Evolutionary conservation across 2,329 filamentous ascomycete genomes (phyloP), one percentile per base, ranked within the genome.

Genomic region (Scopulariopsis brevicaulis): DNA sequence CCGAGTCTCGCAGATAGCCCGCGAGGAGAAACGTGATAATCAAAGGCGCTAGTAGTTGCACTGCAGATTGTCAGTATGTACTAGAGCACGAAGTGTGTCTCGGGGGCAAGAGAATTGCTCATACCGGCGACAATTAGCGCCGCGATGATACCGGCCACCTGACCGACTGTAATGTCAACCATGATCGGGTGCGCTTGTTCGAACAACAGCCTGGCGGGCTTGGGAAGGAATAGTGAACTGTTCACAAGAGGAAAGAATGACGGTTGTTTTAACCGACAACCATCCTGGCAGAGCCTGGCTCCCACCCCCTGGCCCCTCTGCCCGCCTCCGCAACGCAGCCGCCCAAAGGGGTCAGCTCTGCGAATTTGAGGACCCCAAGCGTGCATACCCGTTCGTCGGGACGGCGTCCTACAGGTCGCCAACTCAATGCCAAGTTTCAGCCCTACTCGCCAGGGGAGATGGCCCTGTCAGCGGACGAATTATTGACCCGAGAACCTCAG

Each of bases 31-130:
- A 63, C 0, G 69, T 67, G 6, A 74, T 61, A 18, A 67, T 67
- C 53, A 68, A 68, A 2, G 72, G 70, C 43, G 69, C 64, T 37
- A 70, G 64, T 51, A 73, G 61, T 60, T 70, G 70, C n/a, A 73
- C 71, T 72, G 60, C n/a, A 14, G 14, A 53, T 46, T 7, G 55
- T 56, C 25, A 34, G 7, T 1, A 3, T 32, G 28, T 8, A 18
- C 18, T 6, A 11, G n/a, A n/a, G 34, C 22, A 35, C 8, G 20
- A 14, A 24, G 12, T 5, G 32, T 20, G 11, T 40, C 8, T 37
- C n/a, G 22, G n/a, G 53, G 25, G 5, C 32, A 37, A 32, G 14
- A 15, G 51, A n/a, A 14, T 3, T 51, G 20, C 2, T 54, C 63
- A 53, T 61, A 65, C 63, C 63, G 34, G 60, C 51, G 20, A 65